phyloP scores from a whole-genome alignment of 306 rosid species.

The Boehmeria nivea region DNA sequence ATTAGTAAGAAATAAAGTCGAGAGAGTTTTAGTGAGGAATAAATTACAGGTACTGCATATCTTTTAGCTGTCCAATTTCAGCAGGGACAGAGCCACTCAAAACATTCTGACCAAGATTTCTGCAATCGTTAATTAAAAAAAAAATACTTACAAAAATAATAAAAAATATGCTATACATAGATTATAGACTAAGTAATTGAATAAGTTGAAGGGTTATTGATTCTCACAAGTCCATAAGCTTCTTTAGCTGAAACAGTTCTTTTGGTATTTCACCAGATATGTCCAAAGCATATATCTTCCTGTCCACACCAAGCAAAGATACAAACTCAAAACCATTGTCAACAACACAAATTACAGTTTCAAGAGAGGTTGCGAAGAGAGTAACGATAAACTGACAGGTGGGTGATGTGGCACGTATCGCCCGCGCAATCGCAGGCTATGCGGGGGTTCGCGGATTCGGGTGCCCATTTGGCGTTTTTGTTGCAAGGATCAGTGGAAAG shows the following conservation, averaged over 20 bases:
- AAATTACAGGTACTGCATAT: constrained; percentile 36
- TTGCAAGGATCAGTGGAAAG: constrained; percentile 25
- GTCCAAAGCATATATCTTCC: constrained; percentile 35
- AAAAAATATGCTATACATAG: too few species aligned
- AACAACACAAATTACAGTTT: neutral
- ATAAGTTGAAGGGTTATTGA: constrained; percentile 1
- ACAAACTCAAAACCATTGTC: neutral
- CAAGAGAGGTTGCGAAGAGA: neutral
- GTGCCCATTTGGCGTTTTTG: constrained; percentile 27
- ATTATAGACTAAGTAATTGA: too few species aligned
- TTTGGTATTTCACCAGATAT: constrained; percentile 28
- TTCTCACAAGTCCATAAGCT: constrained; percentile 35
- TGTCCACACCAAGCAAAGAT: constrained; percentile 8
- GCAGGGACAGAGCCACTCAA: constrained; percentile 27
- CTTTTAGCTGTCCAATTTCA: constrained; percentile 25
- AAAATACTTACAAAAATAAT: too few species aligned
- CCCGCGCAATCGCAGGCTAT: constrained; percentile 24
- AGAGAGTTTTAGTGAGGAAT: neutral
- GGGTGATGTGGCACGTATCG: constrained; percentile 27
- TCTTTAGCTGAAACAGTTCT: constrained; percentile 33
- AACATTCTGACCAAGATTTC: constrained; percentile 36
- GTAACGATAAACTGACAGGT: constrained; percentile 20
- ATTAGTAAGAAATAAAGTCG: neutral
- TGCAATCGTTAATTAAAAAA: neutral
- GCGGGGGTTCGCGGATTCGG: constrained; percentile 26